Percentiles rank a stretch among this genome's conserved stretches.
These are phyloP conservation scores for Bipolaris sorokiniana DNA, from an alignment of 2,329 filamentous ascomycete species.

Conservation along the genomic window DNA sequence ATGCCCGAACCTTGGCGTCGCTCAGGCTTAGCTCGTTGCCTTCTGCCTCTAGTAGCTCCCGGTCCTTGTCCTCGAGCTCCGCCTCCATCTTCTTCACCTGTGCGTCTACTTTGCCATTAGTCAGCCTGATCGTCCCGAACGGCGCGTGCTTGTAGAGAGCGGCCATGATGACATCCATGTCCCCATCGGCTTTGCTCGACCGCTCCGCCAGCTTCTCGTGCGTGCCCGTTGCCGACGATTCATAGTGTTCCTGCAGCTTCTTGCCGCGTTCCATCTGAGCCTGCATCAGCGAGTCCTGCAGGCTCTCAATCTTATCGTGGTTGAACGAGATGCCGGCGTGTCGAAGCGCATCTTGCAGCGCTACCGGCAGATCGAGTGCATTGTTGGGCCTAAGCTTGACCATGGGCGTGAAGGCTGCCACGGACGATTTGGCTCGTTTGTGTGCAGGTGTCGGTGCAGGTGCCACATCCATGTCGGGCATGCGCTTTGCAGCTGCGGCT, in stretches of 20 bases:
- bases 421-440: conserved; percentile 33
- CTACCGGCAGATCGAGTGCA: conserved; percentile 38
- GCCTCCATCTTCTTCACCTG: conserved; percentile 46
- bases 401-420: conserved; percentile 38
- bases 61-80: conserved; percentile 47
- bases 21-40: conserved; percentile 38
- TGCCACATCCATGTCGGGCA: conserved; percentile 23
- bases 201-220: conserved; percentile 46
- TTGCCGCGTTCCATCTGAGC: conserved; percentile 42
- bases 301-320: conserved; percentile 34
- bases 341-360: conserved; percentile 44
- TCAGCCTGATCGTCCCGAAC: conserved; percentile 38
- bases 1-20: conserved; percentile 40
- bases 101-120: conserved; percentile 33
- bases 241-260: conserved; percentile 45
- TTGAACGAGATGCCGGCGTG: conserved; percentile 41
- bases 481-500: conserved; percentile 33
- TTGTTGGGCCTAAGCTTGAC: conserved; percentile 38
- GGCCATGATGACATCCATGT: conserved; percentile 46
- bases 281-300: conserved; percentile 37
- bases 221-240: conserved; percentile 39
- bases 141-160: conserved; percentile 49
- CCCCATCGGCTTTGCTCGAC: conserved; percentile 45
- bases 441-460: conserved; percentile 23
- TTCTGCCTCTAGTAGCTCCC: conserved; percentile 48